Base-by-base conservation (phyloP, 805 yeast genomes). In the Scheffersomyces coipomensis region DNA sequence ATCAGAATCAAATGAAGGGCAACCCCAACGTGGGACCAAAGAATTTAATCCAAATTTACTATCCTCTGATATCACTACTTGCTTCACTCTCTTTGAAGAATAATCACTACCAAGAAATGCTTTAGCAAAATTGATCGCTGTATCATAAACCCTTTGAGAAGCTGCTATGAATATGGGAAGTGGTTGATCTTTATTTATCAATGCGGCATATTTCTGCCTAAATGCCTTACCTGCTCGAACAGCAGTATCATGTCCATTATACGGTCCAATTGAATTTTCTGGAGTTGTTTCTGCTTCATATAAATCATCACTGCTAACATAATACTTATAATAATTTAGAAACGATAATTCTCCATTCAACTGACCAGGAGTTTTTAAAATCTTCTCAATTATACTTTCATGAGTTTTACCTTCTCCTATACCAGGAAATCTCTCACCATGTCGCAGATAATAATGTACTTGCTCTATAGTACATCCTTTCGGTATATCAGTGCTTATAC, bases 381-480 rank as follows among this genome's bases (percentile, higher is more conserved):
- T 47, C 8, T 32, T 29, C 29, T 50, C 52, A 7, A 71, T 68
- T 13, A 44, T 46, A 16, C 53, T 40, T 24, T 42, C 40, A 21
- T 42, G 45, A 18, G 35, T 34, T 12, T 38, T 10, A 4, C 48
- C 48, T 6, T 42, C 45, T 3, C 34, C 26, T 10, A 38, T 23
- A 9, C 70, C 58, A 5, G 73, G 69, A 53, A 71, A 85, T 46
- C 95, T 68, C 58, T 87, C 93, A 17, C 91, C 95, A 53, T 88
- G 95, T 53, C 96, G 75, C 51, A 82, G 79, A 38, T 83, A 63
- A 17, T 84, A 62, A 47, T 84, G 89, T 7, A 84, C 88, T 57
- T 84, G 91, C 47, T 77, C 78, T 38, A 82, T 66, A 5, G 58
- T 51, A 58, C 86, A 81, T 34, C 65, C 65, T 8, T 58, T 64